Evolutionary conservation across 2,329 filamentous ascomycete genomes (phyloP), one percentile per base, ranked within the genome.

Genomic region (Arthrocladium fulminans): DNA sequence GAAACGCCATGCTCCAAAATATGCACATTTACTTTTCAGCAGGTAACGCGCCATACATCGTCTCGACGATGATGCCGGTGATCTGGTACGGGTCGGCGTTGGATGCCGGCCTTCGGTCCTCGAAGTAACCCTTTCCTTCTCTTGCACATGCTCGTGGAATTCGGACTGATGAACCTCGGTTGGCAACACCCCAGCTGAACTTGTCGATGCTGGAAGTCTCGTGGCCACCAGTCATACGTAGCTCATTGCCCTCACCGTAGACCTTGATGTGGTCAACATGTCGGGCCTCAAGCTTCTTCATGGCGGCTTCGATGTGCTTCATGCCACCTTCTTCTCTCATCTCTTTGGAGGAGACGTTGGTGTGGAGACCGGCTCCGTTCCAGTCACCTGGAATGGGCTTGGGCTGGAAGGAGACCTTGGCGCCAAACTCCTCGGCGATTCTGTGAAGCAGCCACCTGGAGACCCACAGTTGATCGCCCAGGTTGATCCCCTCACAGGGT

Each of bases 401-500:
- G 66, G 92, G 92, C 64, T 89, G 80, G 68, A 96, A 84, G 32
- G 90, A 94, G 57, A 97, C 89, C 79, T 89, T 89, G 70, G 84
- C 89, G 63, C 90, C 92, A 63, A 96, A 96, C 65, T 97, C 90
- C 70, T 98, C 92, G 47, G 90, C 86, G 52, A 97, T 86, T 58
- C 89, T 86, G 77, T 86, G 79, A 57, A 94, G 84, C 61, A 94
- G 76, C 80, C 88, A 94, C 57, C 87, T 84, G 57, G 86, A 86
- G 63, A 95, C 76, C 92, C 90, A 97, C 62, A 98, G 87, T 65
- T 97, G 83, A 70, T 98, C 92, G 69, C 92, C 92, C 77, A 97
- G 85, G 67, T 83, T 75, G 61, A 96, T 96, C 56, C 88, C 90
- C 47, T 74, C 70, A 72, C 87, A 94, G 56, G 90, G 90, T 50